phyloP scores from a whole-genome alignment of 228 moss, liverwort and hornwort species.

The Sphagnum magellanicum region DNA sequence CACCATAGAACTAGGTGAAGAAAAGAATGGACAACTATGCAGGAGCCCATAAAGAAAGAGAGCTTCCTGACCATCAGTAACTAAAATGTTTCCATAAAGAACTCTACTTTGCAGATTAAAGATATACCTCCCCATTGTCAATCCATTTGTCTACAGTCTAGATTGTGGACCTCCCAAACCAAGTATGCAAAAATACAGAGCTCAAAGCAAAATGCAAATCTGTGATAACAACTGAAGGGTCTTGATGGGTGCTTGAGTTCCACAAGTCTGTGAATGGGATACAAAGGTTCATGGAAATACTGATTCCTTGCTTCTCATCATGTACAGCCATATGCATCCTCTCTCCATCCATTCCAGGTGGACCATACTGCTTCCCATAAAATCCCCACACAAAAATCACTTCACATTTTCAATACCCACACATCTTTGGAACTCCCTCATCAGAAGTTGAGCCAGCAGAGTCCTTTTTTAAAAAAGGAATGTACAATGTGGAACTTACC shows the following conservation, averaged over 20 bases:
- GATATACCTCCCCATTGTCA: too few relatives aligned
- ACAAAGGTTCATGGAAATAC: slow-evolving; percentile 68
- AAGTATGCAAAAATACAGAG: slow-evolving; percentile 56
- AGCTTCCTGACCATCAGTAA: too few relatives aligned
- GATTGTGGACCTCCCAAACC: slow-evolving; percentile 71
- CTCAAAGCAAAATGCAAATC: slow-evolving; percentile 62
- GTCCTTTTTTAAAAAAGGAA: not conserved
- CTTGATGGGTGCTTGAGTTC: slow-evolving; percentile 21
- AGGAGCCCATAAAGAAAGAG: too few relatives aligned
- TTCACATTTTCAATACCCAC: not conserved
- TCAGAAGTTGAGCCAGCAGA: not conserved
- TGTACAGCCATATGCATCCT: slow-evolving; percentile 54
- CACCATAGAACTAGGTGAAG: too few relatives aligned
- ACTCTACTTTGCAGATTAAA: too few relatives aligned
- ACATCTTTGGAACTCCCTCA: not conserved
- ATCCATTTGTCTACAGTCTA: slow-evolving; percentile 5
- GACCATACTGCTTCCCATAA: slow-evolving; percentile 61
- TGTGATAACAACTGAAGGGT: slow-evolving; percentile 58
- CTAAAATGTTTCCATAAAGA: too few relatives aligned
- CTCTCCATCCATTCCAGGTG: slow-evolving; percentile 76
- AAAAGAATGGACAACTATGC: too few relatives aligned
- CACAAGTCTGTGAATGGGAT: slow-evolving; percentile 57
- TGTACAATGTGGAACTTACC: slow-evolving; percentile 21
- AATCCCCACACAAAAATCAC: not conserved
- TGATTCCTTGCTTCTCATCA: slow-evolving; percentile 62